Conservation (phyloP, 306 rosid genomes). For the Rosa multiflora region DNA sequence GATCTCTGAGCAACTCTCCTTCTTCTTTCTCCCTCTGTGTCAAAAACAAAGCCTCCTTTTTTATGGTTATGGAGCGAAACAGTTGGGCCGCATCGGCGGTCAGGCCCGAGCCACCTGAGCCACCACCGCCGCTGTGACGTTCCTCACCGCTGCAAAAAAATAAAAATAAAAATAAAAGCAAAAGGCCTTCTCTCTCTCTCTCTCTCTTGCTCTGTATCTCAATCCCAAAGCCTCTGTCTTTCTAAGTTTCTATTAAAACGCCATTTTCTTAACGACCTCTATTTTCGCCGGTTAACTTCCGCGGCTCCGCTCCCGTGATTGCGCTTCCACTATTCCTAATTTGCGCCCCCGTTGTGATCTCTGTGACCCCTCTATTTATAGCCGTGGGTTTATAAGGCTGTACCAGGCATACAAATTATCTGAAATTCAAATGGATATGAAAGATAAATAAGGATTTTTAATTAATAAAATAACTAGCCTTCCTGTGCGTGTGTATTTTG, state of each 20-base stretch:
- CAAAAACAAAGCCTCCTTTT: neutral
- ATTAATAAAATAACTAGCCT: too few relatives aligned
- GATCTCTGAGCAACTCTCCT: neutral
- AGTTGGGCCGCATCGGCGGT: conserved; percentile 5
- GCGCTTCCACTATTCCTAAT: neutral
- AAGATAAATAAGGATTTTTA: too few relatives aligned
- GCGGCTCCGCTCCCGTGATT: neutral
- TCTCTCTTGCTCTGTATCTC: neutral
- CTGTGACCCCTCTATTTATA: neutral
- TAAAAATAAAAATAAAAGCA: neutral
- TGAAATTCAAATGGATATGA: too few relatives aligned
- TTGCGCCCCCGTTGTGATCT: neutral
- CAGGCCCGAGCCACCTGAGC: conserved; percentile 14
- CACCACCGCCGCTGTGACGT: conserved; percentile 14
- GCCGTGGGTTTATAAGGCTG: neutral
- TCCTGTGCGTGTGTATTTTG: too few relatives aligned
- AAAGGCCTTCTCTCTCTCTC: neutral
- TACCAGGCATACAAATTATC: too few relatives aligned
- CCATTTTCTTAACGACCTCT: neutral
- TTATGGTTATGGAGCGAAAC: conserved; percentile 1
- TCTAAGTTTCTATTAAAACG: neutral
- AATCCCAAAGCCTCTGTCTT: neutral
- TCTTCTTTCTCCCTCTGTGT: neutral
- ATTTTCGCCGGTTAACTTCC: neutral
- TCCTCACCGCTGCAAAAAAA: neutral